Base-by-base conservation (phyloP, 306 rosid genomes). In the Fagus sylvatica region DNA sequence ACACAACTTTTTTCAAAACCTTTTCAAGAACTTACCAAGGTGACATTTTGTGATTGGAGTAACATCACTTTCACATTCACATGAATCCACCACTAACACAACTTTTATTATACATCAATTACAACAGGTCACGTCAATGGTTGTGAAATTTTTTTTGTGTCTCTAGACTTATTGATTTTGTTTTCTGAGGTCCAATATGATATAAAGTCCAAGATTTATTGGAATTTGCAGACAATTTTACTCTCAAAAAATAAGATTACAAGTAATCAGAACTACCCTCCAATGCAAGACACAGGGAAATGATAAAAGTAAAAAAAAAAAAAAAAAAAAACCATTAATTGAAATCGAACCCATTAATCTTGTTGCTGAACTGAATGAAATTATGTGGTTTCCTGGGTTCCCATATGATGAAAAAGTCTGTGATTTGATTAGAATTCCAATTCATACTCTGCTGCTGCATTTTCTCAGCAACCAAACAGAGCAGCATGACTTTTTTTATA, bases 401-500 rank as follows among this genome's bases (percentile, higher is more conserved):
- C 49, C 32, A 37, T 16, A 17, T 17, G 70, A 37, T 7, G 41
- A 37, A 17, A 62, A 43, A 37, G 9, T 7, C 13, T 9, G 13
- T 2, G 43, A 64, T 16, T 37, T 39, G 8, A 37, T 37, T 16
- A 65, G 48, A 65, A 37, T 7, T 4, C 70, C 46, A 65, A 16
- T 39, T 65, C 12, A 37, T 17, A 36, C 9, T 36, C 32, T 0
- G 13, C 46, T 17, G 71, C 71, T n/a, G 30, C 5, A 16, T 34
- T 69, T 40, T 71, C 74, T 75, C 37, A 43, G 81, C 17, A 72
- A 80, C 41, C 49, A 78, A 72, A 46, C 59, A 40, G 40, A 56
- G 51, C 39, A 53, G 71, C 71, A 39, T 1, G 71, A 39, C 48
- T 39, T 39, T 48, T 65, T 65, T 12, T 30, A 17, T 7, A 65